Conservation (phyloP, 2,329 filamentous ascomycete genomes). For the Trichoderma pleuroti region DNA sequence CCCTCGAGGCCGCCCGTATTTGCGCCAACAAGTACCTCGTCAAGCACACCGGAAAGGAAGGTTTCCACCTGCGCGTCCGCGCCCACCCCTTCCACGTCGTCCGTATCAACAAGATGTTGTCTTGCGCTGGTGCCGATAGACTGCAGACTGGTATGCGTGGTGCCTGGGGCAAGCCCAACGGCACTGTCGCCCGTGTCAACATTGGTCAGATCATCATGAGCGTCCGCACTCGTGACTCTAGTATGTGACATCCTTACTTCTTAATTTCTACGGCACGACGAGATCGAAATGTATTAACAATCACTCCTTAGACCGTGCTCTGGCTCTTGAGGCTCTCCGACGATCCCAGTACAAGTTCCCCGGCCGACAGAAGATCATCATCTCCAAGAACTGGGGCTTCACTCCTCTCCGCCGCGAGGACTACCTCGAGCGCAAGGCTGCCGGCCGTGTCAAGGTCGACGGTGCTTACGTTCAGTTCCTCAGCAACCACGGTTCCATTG, state of each 20-base stretch:
- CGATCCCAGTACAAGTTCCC: slow-evolving; percentile 99
- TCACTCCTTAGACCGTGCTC: slow-evolving; percentile 64
- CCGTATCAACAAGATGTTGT: slow-evolving; percentile 99
- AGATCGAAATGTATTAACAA: slow-evolving; percentile 25
- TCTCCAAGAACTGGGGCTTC: slow-evolving; percentile 99
- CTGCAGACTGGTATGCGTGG: slow-evolving; percentile 99
- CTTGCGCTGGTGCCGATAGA: slow-evolving; percentile 99
- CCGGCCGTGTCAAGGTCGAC: slow-evolving; percentile 90
- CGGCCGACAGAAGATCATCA: slow-evolving; percentile 99
- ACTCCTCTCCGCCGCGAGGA: slow-evolving; percentile 96
- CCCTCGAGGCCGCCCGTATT: slow-evolving; percentile 98
- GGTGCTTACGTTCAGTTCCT: slow-evolving; percentile 99
- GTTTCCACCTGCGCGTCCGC: slow-evolving; percentile 73
- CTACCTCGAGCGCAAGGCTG: slow-evolving; percentile 92
- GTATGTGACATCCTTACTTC: slow-evolving; percentile 47
- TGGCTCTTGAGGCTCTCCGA: slow-evolving; percentile 96
- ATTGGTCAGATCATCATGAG: slow-evolving; percentile 99
- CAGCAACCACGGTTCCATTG: slow-evolving; percentile 82
- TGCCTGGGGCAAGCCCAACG: slow-evolving; percentile 99
- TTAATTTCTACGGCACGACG: neutral
- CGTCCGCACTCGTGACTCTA: slow-evolving; percentile 92
- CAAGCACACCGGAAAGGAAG: slow-evolving; percentile 69
- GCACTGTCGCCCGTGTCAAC: slow-evolving; percentile 98
- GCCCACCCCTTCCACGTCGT: slow-evolving; percentile 99
- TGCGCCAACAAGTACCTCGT: slow-evolving; percentile 98